These are phyloP conservation scores for Phanerodontia chrysosporium DNA, from an alignment of 768 basidiomycete species.

Conservation along the genomic window DNA sequence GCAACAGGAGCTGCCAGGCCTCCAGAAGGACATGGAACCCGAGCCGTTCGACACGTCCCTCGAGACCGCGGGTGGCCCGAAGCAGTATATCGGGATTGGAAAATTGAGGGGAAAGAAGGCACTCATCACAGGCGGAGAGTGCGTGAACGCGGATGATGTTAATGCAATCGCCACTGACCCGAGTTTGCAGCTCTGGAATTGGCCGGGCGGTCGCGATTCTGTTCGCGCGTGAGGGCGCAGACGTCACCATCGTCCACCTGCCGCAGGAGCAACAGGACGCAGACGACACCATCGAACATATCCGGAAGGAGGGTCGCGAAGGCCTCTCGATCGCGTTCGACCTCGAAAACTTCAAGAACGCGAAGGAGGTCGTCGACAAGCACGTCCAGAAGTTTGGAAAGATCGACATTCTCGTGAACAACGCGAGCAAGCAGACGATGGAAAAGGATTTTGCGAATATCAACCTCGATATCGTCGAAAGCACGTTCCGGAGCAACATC, in stretches of 20 bases:
- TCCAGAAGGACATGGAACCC: constrained; percentile 44
- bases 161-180: background rate
- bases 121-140: constrained; percentile 22
- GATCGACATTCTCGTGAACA: constrained; percentile 58
- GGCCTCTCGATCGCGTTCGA: constrained; percentile 36
- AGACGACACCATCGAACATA: constrained; percentile 40
- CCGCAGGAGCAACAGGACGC: constrained; percentile 55
- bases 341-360: constrained; percentile 41
- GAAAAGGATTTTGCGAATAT: constrained; percentile 43
- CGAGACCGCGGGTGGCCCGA: constrained; percentile 46
- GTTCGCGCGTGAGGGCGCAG: constrained; percentile 51
- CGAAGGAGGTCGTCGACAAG: constrained; percentile 34
- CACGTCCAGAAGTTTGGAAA: constrained; percentile 43
- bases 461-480: constrained; percentile 47
- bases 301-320: constrained; percentile 38
- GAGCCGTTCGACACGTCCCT: constrained; percentile 34
- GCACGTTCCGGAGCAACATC: constrained; percentile 55
- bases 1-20: constrained; percentile 44
- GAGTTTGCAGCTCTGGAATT: constrained; percentile 37
- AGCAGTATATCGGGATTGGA: constrained; percentile 49
- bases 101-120: constrained; percentile 32
- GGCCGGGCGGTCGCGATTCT: constrained; percentile 47
- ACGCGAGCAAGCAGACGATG: constrained; percentile 49
- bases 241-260: constrained; percentile 50
- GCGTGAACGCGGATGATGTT: background rate